phyloP scores from a whole-genome alignment of 768 basidiomycete genomes.

The Rhodotorula diobovata region DNA sequence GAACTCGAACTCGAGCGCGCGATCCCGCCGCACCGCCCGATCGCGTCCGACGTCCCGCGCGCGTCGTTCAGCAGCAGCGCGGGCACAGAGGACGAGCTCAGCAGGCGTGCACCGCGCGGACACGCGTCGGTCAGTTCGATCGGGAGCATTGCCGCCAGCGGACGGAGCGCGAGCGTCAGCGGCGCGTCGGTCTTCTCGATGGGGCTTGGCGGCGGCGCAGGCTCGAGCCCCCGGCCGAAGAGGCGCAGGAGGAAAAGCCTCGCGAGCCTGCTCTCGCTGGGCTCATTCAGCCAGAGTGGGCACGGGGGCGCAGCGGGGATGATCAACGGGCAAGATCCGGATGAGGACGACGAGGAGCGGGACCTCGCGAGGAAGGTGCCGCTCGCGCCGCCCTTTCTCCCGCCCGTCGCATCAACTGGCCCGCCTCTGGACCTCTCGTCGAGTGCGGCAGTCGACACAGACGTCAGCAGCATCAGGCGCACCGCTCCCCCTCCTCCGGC shows the following conservation, averaged over 20 bases:
- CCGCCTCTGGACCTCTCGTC: background rate
- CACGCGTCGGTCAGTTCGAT: conserved; percentile 11
- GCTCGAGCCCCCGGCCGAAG: conserved; percentile 5
- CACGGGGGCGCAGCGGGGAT: background rate
- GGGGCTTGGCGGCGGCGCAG: background rate
- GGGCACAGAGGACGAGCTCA: background rate
- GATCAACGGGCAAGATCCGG: background rate
- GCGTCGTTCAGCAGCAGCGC: background rate
- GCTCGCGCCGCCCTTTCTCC: background rate
- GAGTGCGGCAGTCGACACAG: no score
- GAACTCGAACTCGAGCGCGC: conserved; percentile 25
- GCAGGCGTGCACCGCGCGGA: background rate
- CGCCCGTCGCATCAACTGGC: background rate
- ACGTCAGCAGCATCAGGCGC: no score
- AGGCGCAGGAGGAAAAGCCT: conserved; percentile 18
- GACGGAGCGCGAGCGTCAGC: background rate
- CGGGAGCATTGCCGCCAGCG: background rate
- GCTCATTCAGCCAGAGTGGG: conserved; percentile 1
- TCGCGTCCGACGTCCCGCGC: background rate
- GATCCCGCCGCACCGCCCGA: background rate
- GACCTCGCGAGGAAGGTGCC: background rate
- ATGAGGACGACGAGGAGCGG: background rate
- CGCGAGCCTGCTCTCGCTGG: conserved; percentile 24
- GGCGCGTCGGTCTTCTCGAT: conserved; percentile 4
- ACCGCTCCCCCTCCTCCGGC: background rate